Percentiles rank a stretch among this genome's conserved stretches.
These are phyloP conservation scores for Pseudoturritis turrita DNA, from an alignment of 345 rosid species.

Conservation along the genomic window DNA sequence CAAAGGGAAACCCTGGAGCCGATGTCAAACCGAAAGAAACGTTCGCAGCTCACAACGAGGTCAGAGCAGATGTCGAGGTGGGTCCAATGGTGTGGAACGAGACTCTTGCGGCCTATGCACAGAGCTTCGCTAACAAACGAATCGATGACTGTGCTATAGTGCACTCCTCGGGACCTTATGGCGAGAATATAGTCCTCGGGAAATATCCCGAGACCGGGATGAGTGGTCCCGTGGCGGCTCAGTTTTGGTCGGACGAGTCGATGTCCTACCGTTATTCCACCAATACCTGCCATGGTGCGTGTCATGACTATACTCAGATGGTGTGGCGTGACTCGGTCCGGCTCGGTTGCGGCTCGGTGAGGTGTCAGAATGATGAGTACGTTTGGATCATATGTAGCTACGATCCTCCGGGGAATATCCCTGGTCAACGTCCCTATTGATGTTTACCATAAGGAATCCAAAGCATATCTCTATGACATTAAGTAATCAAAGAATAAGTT, in stretches of 20 bases:
- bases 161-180: conserved; percentile 40
- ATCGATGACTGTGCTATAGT: conserved; percentile 24
- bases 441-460: too few species aligned
- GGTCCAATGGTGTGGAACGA: conserved; percentile 33
- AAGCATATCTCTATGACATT: too few species aligned
- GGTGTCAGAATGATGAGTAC: conserved; percentile 36
- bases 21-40: conserved; percentile 30
- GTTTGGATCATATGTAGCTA: conserved; percentile 45
- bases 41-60: conserved; percentile 34
- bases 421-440: too few species aligned
- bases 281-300: conserved; percentile 25
- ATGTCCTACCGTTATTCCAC: too few species aligned
- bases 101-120: conserved; percentile 34
- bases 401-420: conserved; percentile 41
- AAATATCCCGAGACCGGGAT: too few species aligned
- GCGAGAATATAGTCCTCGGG: too few species aligned
- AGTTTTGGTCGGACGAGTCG: too few species aligned
- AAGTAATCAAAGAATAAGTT: too few species aligned
- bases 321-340: conserved; percentile 50
- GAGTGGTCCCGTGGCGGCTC: too few species aligned
- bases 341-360: conserved; percentile 53
- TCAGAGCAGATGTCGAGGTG: conserved; percentile 31
- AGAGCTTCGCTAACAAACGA: conserved; percentile 13
- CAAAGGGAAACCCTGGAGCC: neutral
- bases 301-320: conserved; percentile 48